phyloP scores from a whole-genome alignment of 2,329 filamentous ascomycete species.

The Hymenoscyphus linearis region DNA sequence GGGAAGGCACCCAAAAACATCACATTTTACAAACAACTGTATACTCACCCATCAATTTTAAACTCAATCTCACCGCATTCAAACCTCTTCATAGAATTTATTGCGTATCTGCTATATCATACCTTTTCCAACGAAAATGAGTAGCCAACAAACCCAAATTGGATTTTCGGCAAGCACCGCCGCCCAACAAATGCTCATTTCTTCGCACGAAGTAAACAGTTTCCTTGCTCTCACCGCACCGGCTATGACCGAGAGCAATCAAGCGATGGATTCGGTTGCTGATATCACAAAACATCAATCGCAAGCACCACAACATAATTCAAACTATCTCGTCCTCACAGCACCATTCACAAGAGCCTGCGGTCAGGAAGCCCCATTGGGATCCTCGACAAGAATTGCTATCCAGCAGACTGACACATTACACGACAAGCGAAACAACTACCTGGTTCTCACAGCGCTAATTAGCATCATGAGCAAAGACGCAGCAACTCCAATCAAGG shows the following conservation, averaged over 20 bases:
- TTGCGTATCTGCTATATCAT: neutral
- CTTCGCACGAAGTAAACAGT: neutral
- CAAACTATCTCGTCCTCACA: neutral
- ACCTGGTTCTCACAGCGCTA: neutral
- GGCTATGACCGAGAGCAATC: neutral
- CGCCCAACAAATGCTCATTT: neutral
- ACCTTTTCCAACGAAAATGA: neutral
- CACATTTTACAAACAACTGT: neutral
- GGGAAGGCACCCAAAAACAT: neutral
- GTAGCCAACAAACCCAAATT: neutral
- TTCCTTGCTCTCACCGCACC: neutral
- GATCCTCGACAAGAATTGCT: no score
- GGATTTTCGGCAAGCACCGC: neutral
- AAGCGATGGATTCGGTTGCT: no score
- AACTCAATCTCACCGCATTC: neutral
- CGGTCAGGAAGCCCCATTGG: no score
- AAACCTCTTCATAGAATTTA: neutral
- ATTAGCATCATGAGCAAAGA: neutral
- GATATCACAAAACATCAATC: no score
- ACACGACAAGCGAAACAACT: neutral
- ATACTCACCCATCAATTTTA: neutral
- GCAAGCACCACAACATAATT: no score
- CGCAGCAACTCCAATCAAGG: neutral
- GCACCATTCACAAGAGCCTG: neutral
- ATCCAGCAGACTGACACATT: neutral